phyloP scores from a whole-genome alignment of 768 basidiomycete genomes.

The Mycena albidolilacea region DNA sequence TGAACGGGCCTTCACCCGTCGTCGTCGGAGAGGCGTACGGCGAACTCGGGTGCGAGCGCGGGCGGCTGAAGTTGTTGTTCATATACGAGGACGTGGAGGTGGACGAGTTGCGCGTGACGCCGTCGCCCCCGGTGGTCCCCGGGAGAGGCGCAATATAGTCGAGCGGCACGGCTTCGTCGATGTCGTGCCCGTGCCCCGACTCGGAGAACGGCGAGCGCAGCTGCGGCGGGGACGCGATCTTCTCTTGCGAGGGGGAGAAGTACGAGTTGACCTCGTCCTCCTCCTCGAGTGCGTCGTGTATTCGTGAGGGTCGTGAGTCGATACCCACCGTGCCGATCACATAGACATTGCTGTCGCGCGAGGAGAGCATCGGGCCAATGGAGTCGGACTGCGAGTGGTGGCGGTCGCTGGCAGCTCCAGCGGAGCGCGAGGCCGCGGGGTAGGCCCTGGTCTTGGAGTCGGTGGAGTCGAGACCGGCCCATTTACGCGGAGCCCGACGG shows the following conservation, averaged over 20 bases:
- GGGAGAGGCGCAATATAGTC: conserved; percentile 36
- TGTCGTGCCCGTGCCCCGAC: conserved; percentile 29
- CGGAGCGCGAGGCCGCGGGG: conserved; percentile 16
- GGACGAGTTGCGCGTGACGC: conserved; percentile 37
- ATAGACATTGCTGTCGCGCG: conserved; percentile 37
- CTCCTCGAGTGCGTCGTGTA: conserved; percentile 19
- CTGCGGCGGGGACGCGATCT: conserved; percentile 27
- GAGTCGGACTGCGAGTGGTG: conserved; percentile 39
- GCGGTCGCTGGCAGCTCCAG: not conserved
- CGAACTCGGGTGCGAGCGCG: conserved; percentile 40
- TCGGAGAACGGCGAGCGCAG: conserved; percentile 39
- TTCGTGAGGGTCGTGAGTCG: conserved; percentile 38
- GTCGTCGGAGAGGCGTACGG: conserved; percentile 34
- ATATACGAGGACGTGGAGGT: conserved; percentile 39
- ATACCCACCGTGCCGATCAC: conserved; percentile 39
- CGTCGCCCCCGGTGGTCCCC: not conserved
- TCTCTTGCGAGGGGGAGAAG: conserved; percentile 41
- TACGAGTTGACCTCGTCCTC: conserved; percentile 32
- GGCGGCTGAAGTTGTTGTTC: conserved; percentile 42
- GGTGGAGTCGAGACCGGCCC: conserved; percentile 51
- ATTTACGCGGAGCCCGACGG: conserved; percentile 40
- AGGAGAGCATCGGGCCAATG: conserved; percentile 32
- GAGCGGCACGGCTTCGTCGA: conserved; percentile 35
- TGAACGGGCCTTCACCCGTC: conserved; percentile 17
- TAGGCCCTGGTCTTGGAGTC: conserved; percentile 46